Evolutionary conservation across 345 rosid genomes (phyloP).

Genomic region (Camelina sativa): DNA sequence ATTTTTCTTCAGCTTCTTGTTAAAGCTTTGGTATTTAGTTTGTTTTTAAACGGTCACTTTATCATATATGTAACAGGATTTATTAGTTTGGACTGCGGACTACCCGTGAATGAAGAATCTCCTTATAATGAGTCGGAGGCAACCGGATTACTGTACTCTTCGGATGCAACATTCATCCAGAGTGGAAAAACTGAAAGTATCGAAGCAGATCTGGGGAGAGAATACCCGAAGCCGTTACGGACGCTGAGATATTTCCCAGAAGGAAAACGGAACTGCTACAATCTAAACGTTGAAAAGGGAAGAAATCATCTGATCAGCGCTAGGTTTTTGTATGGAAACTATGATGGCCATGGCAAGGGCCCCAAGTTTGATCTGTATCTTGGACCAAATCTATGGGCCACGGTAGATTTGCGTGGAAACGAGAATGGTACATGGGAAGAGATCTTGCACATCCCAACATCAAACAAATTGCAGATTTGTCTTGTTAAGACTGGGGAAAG

Average conservation of each 20-base stretch:
- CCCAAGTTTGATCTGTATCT: constrained; percentile 49
- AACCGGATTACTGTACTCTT: neutral
- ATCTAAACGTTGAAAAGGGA: constrained; percentile 28
- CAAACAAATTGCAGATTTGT: constrained; percentile 47
- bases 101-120: neutral
- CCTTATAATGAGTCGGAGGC: neutral
- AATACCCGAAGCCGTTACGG: neutral
- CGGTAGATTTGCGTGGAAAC: neutral
- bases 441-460: constrained; percentile 43
- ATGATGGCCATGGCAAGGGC: constrained; percentile 28
- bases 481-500: constrained; percentile 43
- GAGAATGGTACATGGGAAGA: neutral
- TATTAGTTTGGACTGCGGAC: constrained; percentile 50
- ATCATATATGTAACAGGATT: constrained; percentile 34
- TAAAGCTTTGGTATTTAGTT: neutral
- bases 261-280: constrained; percentile 49
- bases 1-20: neutral
- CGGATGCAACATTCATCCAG: constrained; percentile 38
- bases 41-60: neutral
- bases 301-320: constrained; percentile 40
- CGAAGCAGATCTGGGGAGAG: neutral
- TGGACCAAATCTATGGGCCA: constrained; percentile 50
- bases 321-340: constrained; percentile 46
- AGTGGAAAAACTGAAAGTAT: constrained; percentile 19
- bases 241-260: constrained; percentile 43